Base-by-base conservation (phyloP, 2,329 filamentous ascomycete species). In the Pseudogymnoascus sp. region DNA sequence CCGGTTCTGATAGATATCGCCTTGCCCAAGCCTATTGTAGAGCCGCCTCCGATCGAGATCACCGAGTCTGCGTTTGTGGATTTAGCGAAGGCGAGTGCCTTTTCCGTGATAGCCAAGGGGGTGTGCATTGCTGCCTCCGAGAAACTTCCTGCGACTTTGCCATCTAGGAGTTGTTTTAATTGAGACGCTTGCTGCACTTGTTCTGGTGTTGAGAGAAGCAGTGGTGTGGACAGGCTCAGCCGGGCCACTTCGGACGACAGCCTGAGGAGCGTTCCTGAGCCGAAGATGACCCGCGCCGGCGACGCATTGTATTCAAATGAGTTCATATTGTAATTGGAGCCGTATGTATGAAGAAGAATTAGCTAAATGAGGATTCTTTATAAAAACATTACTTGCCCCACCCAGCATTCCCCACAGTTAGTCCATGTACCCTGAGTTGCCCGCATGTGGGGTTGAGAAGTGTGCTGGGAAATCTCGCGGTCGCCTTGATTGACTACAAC, bases 121-220 rank as follows among this genome's bases (percentile, higher is more conserved):
- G 84, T 87, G 73, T 87, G 84, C 84, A 87, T 86, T 2, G 80
- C 80, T 1, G 84, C 84, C 65, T 82, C 77, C 47, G 75, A 74
- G 72, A 84, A 85, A 60, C 79, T 74, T 37, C 80, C 80, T 6
- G 78, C 80, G 14, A 79, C 71, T 59, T 77, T 75, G 63, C 74
- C 75, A 63, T 76, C 70, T 23, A 85, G 75, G 8, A 81, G 74
- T 4, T 69, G 67, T 59, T 76, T 74, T 18, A 84, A 7, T 38
- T 4, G 12, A 11, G 33, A 35, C 4, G 33, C 74, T 8, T 70
- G 71, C 63, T 78, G 74, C 8, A 78, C 80, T 66, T 82, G 78
- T 33, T 66, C 75, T 0, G 82, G 81, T 16, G 82, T 84, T 25
- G 79, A 83, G 16, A 86, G 78, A 35, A 86, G 74, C 53, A 85